phyloP scores from a whole-genome alignment of 768 basidiomycete species.

The Tylopilus vinaceipallidus region DNA sequence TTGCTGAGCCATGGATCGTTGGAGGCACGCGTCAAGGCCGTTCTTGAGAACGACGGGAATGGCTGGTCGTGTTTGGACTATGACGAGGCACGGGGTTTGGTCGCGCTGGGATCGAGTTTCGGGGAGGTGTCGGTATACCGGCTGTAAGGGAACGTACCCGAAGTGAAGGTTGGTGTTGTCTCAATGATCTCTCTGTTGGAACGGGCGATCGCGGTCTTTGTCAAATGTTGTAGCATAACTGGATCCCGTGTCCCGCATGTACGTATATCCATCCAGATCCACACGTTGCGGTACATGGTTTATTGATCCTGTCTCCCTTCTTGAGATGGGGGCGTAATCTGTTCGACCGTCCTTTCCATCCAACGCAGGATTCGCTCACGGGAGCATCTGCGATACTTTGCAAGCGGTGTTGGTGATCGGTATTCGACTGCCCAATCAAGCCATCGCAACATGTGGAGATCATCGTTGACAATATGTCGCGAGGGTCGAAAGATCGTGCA shows the following conservation, averaged over 20 bases:
- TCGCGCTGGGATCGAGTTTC: constrained; percentile 50
- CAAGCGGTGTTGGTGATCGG: too few relatives aligned
- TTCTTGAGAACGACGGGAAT: constrained; percentile 32
- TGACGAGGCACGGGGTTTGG: constrained; percentile 52
- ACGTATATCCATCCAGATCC: neutral
- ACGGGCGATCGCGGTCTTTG: neutral
- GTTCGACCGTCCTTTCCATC: too few relatives aligned
- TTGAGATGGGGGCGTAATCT: too few relatives aligned
- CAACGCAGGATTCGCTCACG: too few relatives aligned
- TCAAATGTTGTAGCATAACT: neutral
- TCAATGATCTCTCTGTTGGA: neutral
- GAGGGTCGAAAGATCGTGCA: too few relatives aligned
- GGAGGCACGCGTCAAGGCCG: constrained; percentile 28
- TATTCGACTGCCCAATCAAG: too few relatives aligned
- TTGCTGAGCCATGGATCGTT: constrained; percentile 13
- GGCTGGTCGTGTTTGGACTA: constrained; percentile 61
- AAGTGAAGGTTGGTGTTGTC: neutral
- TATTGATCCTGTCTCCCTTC: too few relatives aligned
- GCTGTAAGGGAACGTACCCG: constrained; percentile 11
- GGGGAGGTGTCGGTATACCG: constrained; percentile 43
- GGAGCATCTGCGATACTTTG: too few relatives aligned
- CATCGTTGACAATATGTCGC: too few relatives aligned
- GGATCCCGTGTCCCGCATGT: neutral
- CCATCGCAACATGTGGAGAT: too few relatives aligned
- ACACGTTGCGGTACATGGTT: constrained; percentile 2